A percentile compares a stretch with the other conserved stretches of the same genome.
These are phyloP conservation scores for Lentinus tigrinus DNA, from an alignment of 768 basidiomycete genomes.

Conservation along the genomic window DNA sequence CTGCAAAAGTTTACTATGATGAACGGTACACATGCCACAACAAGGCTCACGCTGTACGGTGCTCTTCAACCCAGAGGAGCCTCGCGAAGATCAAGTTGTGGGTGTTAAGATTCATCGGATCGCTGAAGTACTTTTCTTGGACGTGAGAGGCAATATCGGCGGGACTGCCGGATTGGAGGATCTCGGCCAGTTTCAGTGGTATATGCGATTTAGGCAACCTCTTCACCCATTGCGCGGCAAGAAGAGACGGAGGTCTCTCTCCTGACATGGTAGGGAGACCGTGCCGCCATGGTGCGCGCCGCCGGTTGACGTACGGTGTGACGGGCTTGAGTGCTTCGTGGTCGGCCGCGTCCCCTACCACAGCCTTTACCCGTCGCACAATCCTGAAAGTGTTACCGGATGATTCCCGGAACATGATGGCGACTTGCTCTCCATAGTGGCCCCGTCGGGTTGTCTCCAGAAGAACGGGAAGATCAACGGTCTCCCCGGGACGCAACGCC, in stretches of 20 bases:
- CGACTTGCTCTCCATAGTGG: constrained; percentile 50
- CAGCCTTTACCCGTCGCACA: constrained; percentile 41
- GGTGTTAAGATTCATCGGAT: neutral
- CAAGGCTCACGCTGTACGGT: neutral
- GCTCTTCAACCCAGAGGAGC: neutral
- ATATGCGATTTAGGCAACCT: constrained; percentile 14
- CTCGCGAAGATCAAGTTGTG: neutral
- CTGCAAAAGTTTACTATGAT: constrained; percentile 11
- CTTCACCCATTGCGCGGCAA: constrained; percentile 17
- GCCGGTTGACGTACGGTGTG: constrained; percentile 40
- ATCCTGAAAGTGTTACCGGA: constrained; percentile 3
- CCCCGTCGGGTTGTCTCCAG: constrained; percentile 34
- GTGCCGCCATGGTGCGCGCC: constrained; percentile 4
- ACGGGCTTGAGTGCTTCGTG: constrained; percentile 46
- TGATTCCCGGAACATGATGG: constrained; percentile 44
- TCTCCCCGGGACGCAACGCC: neutral
- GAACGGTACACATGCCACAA: neutral
- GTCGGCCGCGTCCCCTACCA: constrained; percentile 49
- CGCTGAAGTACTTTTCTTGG: neutral
- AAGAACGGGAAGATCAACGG: constrained; percentile 30
- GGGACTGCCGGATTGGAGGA: neutral
- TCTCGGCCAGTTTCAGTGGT: neutral
- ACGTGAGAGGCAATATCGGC: neutral
- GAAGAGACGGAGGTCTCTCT: constrained; percentile 24
- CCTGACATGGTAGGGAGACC: constrained; percentile 25